Evolutionary conservation across 129 eudicot genomes (phyloP), one percentile per base, ranked within the genome.

Genomic region (Escallonia rubra): DNA sequence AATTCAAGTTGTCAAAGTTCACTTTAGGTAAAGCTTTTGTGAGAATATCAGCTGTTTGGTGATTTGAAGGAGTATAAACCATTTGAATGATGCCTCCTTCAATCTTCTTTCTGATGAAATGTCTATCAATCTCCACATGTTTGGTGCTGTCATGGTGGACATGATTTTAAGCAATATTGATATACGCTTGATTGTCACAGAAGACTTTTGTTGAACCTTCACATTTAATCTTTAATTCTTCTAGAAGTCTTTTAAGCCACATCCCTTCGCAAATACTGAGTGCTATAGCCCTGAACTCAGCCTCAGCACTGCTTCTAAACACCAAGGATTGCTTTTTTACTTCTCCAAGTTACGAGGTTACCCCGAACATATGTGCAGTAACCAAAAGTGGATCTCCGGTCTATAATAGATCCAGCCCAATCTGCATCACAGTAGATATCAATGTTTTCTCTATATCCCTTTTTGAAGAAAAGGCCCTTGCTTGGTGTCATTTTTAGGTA

Each of bases 271-370:
- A 73, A 16, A 57, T 34, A 3, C 63, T 52, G 8, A 5, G 46
- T 4, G 65, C 57, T 44, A 68, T 39, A 42, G 58, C 34, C 53
- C 70, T 43, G 13, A 67, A 75, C 49, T 75, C 74, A 16, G 74
- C 70, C 40, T 75, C 70, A 11, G 65, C 70, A 41, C 64, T 57
- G 34, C 34, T 23, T 23, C 34, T 23, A 23, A 1, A 63, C 2
- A 75, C 74, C 49, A 68, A 59, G 0, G 8, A 60, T 42, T 75
- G 80, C 16, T n/a, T 68, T 75, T 59, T 68, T 75, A 40, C 74
- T 67, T 10, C 48, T 23, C 70, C 70, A 68, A 13, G 64, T 50
- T 13, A 68, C 51, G n/a, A 62, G 70, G 14, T 69, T 61, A 2
- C 57, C 46, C 12, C 64, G 59, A 11, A 75, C 43, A 41, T 52